Percentiles rank a stretch among this genome's conserved stretches.
phyloP scores from a whole-genome alignment of 73 alveolate species.

The Blepharisma japonicum region DNA sequence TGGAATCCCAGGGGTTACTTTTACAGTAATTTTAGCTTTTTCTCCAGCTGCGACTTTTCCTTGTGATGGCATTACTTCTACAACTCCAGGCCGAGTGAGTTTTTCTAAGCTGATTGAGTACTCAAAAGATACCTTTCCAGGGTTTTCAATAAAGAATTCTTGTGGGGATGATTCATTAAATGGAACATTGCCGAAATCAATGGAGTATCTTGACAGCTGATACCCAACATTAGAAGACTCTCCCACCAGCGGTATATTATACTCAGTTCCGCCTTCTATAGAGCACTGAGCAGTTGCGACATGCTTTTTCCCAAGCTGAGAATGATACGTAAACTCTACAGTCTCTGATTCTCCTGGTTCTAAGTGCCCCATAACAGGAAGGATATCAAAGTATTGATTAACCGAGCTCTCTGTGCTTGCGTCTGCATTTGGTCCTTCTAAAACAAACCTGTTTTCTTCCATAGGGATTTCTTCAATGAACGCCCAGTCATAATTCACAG shows the following conservation, averaged over 20 bases:
- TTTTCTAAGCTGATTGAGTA: constrained; percentile 83
- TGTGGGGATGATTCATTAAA: constrained; percentile 89
- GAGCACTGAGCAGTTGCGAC: constrained; percentile 96
- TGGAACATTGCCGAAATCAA: constrained; percentile 97
- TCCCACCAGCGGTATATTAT: constrained; percentile 97
- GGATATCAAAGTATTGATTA: constrained; percentile 98
- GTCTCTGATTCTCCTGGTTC: constrained; percentile 97
- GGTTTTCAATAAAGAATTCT: constrained; percentile 92
- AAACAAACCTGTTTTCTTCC: background rate
- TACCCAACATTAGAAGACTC: constrained; percentile 91
- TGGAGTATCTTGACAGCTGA: constrained; percentile 86
- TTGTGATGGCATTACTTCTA: constrained; percentile 79
- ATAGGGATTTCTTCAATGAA: constrained; percentile 91
- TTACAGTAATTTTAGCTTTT: constrained; percentile 82
- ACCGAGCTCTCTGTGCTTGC: constrained; percentile 66
- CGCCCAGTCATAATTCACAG: constrained; percentile 97
- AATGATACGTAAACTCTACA: constrained; percentile 90
- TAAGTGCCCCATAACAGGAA: constrained; percentile 98
- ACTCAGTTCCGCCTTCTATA: constrained; percentile 99
- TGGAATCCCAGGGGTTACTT: constrained; percentile 96
- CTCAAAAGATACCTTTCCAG: constrained; percentile 97
- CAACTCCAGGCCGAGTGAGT: constrained; percentile 87
- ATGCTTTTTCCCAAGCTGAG: constrained; percentile 91
- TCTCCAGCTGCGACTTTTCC: constrained; percentile 94
- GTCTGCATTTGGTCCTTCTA: constrained; percentile 6